Conservation (phyloP, 169 alveolate species). For the Plasmodium adleri region DNA sequence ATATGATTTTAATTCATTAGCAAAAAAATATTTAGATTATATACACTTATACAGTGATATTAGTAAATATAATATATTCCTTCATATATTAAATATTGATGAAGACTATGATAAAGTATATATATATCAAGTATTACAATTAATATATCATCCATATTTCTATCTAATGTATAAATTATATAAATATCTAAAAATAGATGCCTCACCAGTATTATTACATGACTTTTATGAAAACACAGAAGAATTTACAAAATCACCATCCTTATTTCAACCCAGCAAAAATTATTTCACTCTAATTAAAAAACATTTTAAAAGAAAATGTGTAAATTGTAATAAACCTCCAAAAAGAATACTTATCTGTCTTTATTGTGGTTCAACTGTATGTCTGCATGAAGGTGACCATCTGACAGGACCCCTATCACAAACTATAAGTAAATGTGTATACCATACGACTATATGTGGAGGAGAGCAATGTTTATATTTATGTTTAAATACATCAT, state of each 20-base stretch:
- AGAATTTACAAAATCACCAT: slow-evolving; percentile 26
- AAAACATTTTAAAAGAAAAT: slow-evolving; percentile 46
- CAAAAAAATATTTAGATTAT: slow-evolving; percentile 37
- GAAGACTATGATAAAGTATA: slow-evolving; percentile 31
- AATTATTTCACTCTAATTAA: slow-evolving; percentile 63
- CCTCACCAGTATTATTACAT: slow-evolving; percentile 41
- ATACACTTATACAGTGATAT: slow-evolving; percentile 60
- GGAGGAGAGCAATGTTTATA: slow-evolving; percentile 69
- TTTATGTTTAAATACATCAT: slow-evolving; percentile 52
- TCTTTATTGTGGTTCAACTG: slow-evolving; percentile 60
- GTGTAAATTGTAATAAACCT: slow-evolving; percentile 46
- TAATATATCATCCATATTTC: slow-evolving; percentile 59
- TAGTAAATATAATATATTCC: slow-evolving; percentile 37
- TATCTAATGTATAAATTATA: slow-evolving; percentile 53
- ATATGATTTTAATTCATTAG: slow-evolving; percentile 47
- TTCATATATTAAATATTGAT: slow-evolving; percentile 42
- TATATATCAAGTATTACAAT: slow-evolving; percentile 29
- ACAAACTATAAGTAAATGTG: slow-evolving; percentile 58
- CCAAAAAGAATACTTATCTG: slow-evolving; percentile 48
- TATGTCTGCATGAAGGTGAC: slow-evolving; percentile 47
- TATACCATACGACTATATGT: slow-evolving; percentile 57
- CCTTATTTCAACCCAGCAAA: slow-evolving; percentile 54
- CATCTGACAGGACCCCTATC: slow-evolving; percentile 22
- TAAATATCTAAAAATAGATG: slow-evolving; percentile 61
- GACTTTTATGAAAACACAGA: slow-evolving; percentile 56